Conservation (phyloP, 768 basidiomycete genomes). For the Termitomyces sp. region DNA sequence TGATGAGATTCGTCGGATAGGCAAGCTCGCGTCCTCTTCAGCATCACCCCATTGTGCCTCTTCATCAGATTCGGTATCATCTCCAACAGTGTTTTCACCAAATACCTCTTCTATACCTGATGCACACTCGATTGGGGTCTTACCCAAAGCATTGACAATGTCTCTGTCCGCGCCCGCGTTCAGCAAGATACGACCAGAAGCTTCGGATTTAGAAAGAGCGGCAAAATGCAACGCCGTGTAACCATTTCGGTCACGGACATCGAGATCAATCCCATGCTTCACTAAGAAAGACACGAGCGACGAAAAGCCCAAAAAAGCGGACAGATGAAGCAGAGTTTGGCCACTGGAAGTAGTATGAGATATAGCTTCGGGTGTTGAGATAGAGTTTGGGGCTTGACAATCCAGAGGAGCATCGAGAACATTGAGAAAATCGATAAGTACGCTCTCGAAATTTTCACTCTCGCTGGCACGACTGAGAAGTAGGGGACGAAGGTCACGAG, state of each 20-base stretch:
- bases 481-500: conserved; percentile 51
- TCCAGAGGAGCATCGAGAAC: conserved; percentile 65
- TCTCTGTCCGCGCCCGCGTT: conserved; percentile 75
- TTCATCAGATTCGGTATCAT: conserved; percentile 25
- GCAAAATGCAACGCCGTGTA: conserved; percentile 89
- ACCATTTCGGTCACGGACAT: conserved; percentile 84
- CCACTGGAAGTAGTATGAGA: conserved; percentile 67
- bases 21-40: conserved; percentile 57
- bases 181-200: conserved; percentile 65
- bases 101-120: conserved; percentile 31
- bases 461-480: conserved; percentile 51
- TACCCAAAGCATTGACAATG: conserved; percentile 67
- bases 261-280: conserved; percentile 66
- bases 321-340: conserved; percentile 88
- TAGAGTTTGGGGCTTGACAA: conserved; percentile 29
- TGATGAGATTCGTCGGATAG: conserved; percentile 24
- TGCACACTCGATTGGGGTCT: conserved; percentile 60
- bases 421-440: conserved; percentile 76
- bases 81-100: conserved; percentile 19
- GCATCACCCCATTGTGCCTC: conserved; percentile 67
- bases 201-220: conserved; percentile 54
- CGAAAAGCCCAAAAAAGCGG: conserved; percentile 72
- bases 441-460: conserved; percentile 61
- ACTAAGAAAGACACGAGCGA: conserved; percentile 70
- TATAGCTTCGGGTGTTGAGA: conserved; percentile 49